Evolutionary conservation across 768 basidiomycete species (phyloP), one percentile per base, ranked within the genome.

Genomic region (Lentinus tigrinus): DNA sequence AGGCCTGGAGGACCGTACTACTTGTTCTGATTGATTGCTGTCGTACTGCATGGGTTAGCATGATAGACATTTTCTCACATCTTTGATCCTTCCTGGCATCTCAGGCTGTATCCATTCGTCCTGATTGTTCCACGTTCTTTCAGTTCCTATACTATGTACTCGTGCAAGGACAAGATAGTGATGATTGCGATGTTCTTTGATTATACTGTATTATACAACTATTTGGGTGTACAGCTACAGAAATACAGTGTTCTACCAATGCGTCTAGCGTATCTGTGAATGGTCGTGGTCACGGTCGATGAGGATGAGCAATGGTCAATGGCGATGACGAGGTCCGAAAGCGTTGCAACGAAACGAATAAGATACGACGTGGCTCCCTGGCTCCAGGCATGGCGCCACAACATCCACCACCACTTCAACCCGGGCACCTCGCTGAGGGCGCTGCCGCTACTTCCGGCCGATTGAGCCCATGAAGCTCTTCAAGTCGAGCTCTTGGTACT

Each of bases 391-490:
- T 19, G 39, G 39, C 14, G 39, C 39, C 39, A 16, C 39, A 17
- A 16, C 43, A 13, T 10, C 23, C 21, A 46, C 21, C 2, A 8
- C 40, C 40, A 8, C 6, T 19, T 23, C n/a, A 44, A 21, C 37
- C 31, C 16, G 42, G 8, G 10, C 27, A 49, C 9, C 46, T 47
- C 14, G 44, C 19, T 17, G 39, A 40, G 19, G 39, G 17, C 39
- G 39, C 19, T 19, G 83, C n/a, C n/a, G n/a, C 73, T 48, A 63
- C 23, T 49, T 47, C 46, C 81, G 78, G 65, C 82, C 83, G 47
- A 94, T 76, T n/a, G 92, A 91, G 57, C 85, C 84, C 86, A 98
- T 88, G 76, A 96, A 98, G 69, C 82, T 87, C 43, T 89, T 85
- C 57, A 98, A 75, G 65, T 95, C 93, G 66, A 97, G 72, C 50